Conservation (phyloP, 2,329 filamentous ascomycete genomes). For the Aspergillus sergii region DNA sequence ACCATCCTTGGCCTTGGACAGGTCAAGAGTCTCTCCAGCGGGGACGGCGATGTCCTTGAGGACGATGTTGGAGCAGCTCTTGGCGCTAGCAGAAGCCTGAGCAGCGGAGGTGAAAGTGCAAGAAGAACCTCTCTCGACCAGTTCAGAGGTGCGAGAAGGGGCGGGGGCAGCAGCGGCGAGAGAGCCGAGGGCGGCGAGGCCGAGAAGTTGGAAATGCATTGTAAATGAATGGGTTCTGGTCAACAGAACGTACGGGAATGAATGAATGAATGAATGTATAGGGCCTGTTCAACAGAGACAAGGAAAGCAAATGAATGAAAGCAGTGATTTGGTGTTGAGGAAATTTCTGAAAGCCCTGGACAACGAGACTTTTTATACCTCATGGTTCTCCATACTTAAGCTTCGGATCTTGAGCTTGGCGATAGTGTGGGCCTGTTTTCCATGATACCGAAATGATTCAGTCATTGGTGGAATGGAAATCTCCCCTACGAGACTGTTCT, state of each 20-base stretch:
- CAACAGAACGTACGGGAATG: slow-evolving; percentile 14
- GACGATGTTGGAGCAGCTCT: slow-evolving; percentile 57
- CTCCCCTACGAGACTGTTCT: background rate
- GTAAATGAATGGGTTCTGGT: slow-evolving; percentile 17
- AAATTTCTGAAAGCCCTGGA: background rate
- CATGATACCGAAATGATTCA: background rate
- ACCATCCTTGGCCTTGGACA: slow-evolving; percentile 55
- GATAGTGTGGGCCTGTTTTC: background rate
- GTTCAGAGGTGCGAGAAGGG: slow-evolving; percentile 26
- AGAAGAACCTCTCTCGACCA: slow-evolving; percentile 32
- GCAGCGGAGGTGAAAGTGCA: slow-evolving; percentile 61
- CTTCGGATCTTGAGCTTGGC: slow-evolving; percentile 6
- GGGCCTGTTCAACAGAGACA: slow-evolving; percentile 27
- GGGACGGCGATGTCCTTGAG: slow-evolving; percentile 59
- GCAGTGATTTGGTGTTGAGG: slow-evolving; percentile 3
- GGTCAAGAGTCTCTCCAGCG: slow-evolving; percentile 60
- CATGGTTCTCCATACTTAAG: background rate
- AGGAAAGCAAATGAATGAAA: slow-evolving; percentile 14
- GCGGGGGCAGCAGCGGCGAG: slow-evolving; percentile 26
- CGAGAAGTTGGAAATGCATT: slow-evolving; percentile 28
- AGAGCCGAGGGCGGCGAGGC: slow-evolving; percentile 20
- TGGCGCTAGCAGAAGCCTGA: slow-evolving; percentile 52
- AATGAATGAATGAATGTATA: slow-evolving; percentile 6
- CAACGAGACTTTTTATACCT: slow-evolving; percentile 3
- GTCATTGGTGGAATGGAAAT: background rate